These are phyloP conservation scores for Filosporella fistucella DNA, from an alignment of 495 filamentous ascomycete species.

Conservation along the genomic window DNA sequence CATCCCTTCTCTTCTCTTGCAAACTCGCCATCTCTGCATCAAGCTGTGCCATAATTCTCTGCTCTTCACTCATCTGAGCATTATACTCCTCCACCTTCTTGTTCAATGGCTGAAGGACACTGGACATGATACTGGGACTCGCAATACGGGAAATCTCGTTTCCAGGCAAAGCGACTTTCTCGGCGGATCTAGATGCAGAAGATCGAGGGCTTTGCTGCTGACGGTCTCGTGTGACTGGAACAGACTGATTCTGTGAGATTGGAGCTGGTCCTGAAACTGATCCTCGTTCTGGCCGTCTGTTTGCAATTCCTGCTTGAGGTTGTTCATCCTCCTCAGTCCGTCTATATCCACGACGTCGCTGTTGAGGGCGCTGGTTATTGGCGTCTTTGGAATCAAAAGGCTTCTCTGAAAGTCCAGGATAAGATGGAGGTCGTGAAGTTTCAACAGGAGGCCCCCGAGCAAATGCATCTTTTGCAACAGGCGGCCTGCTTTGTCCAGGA, in stretches of 20 bases:
- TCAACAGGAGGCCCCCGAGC: background rate
- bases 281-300: background rate
- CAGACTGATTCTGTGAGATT: background rate
- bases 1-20: background rate
- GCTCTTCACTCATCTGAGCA: background rate
- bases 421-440: background rate
- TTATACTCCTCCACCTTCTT: constrained; percentile 2
- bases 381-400: background rate
- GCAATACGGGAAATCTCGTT: background rate
- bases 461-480: background rate
- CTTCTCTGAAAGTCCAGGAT: background rate
- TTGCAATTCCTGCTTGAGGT: background rate
- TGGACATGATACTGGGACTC: background rate
- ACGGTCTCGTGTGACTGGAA: background rate
- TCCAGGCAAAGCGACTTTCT: background rate
- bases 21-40: background rate
- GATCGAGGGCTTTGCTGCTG: too few species aligned
- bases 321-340: background rate
- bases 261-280: background rate
- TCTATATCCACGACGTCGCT: background rate
- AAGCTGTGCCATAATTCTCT: background rate
- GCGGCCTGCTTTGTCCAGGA: background rate
- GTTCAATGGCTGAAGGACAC: background rate
- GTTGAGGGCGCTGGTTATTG: background rate
- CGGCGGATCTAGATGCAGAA: too few species aligned